Conservation (phyloP, 306 rosid species). For the Cicer bijugum region DNA sequence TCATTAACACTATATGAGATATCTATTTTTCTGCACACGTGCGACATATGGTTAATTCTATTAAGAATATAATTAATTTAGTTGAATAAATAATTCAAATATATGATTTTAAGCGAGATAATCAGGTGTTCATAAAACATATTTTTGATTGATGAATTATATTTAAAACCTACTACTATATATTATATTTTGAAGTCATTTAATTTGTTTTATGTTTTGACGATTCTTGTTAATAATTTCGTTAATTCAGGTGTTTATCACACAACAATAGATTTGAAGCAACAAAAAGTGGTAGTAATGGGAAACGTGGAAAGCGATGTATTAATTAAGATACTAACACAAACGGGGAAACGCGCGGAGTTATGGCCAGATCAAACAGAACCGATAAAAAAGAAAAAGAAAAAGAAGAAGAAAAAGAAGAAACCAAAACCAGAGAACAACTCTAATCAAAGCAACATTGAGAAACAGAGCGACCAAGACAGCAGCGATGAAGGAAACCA, state of each 20-base stretch:
- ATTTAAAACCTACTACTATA: too few species aligned
- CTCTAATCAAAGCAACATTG: slow-evolving; percentile 18
- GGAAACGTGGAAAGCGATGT: slow-evolving; percentile 64
- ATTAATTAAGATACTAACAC: slow-evolving; percentile 58
- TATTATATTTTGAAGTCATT: too few species aligned
- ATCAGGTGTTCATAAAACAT: too few species aligned
- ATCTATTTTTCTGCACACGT: too few species aligned
- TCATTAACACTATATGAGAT: not conserved
- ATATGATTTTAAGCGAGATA: too few species aligned
- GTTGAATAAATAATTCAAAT: too few species aligned
- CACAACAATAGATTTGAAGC: slow-evolving; percentile 62
- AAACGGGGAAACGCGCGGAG: slow-evolving; percentile 71
- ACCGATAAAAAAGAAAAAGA: slow-evolving; percentile 45
- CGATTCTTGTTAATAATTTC: too few species aligned
- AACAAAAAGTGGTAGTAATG: slow-evolving; percentile 63
- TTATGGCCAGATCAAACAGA: slow-evolving; percentile 66
- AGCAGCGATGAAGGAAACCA: slow-evolving; percentile 53
- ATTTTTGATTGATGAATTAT: too few species aligned
- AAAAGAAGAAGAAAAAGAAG: slow-evolving; percentile 51
- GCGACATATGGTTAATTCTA: too few species aligned
- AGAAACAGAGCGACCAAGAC: slow-evolving; percentile 52
- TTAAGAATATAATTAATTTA: too few species aligned
- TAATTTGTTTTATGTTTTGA: too few species aligned
- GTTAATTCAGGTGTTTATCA: slow-evolving; percentile 63
- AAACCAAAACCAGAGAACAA: slow-evolving; percentile 49